Percentiles rank a stretch among this genome's conserved stretches.
These are phyloP conservation scores for Capsicum baccatum DNA, from an alignment of 257 asterid genomes.

Conservation along the genomic window DNA sequence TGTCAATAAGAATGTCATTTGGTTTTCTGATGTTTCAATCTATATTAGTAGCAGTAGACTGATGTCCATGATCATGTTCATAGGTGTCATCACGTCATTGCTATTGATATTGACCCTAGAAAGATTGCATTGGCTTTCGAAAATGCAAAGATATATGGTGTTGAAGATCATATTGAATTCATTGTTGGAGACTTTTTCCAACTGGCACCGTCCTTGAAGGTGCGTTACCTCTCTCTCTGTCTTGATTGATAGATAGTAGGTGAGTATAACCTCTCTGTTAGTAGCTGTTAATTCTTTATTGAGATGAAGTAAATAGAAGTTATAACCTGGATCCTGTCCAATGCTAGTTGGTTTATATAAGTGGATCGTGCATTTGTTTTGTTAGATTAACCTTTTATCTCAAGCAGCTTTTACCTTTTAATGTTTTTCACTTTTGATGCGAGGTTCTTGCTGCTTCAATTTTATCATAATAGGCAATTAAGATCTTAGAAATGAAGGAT, in stretches of 20 bases:
- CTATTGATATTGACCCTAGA: conserved; percentile 81
- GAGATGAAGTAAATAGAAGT: background rate
- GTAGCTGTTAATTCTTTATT: background rate
- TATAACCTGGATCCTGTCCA: background rate
- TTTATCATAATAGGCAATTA: background rate
- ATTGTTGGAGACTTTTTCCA: conserved; percentile 84
- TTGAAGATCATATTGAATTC: conserved; percentile 76
- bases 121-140: conserved; percentile 62
- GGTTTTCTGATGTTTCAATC: background rate
- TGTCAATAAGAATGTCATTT: conserved; percentile 10
- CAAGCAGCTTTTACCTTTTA: background rate
- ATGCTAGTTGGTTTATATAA: background rate
- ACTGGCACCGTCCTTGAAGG: conserved; percentile 82
- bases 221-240: conserved; percentile 25
- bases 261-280: background rate
- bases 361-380: background rate
- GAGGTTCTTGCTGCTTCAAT: background rate
- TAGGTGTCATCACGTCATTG: conserved; percentile 78
- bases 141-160: conserved; percentile 89
- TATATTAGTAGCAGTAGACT: background rate
- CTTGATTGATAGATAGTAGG: background rate
- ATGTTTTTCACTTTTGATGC: background rate
- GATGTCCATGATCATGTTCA: background rate
- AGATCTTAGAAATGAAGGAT: conserved; percentile 6
- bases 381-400: background rate